Evolutionary conservation across 257 asterid species (phyloP).

Genomic region (Euphrasia confusa): DNA sequence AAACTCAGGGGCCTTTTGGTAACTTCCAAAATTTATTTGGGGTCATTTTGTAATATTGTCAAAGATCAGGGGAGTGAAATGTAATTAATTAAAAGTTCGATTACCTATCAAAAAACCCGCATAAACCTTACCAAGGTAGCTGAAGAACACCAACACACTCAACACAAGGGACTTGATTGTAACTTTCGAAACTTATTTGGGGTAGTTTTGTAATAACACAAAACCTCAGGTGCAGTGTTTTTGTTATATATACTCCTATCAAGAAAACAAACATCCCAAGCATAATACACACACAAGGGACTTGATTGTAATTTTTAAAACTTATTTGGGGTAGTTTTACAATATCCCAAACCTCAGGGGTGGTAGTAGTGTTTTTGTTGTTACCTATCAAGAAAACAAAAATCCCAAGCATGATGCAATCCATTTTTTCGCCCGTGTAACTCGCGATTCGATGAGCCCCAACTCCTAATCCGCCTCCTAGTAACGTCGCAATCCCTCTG

Average conservation of each 20-base stretch:
- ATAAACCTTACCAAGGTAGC: conserved; percentile 24
- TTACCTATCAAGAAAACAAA: conserved; percentile 48
- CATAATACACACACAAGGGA: too few relatives aligned
- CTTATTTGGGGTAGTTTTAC: background rate
- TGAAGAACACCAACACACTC: conserved; percentile 31
- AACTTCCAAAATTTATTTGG: background rate
- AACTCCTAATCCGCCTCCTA: conserved; percentile 45
- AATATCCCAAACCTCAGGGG: background rate
- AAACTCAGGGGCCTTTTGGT: background rate
- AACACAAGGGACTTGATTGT: too few relatives aligned
- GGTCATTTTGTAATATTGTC: background rate
- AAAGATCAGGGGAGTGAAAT: too few relatives aligned
- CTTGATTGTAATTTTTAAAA: too few relatives aligned
- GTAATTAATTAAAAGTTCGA: too few relatives aligned
- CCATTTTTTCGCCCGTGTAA: conserved; percentile 33
- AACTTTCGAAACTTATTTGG: too few relatives aligned
- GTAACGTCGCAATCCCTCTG: conserved; percentile 47
- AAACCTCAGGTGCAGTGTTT: too few relatives aligned
- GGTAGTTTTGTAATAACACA: too few relatives aligned
- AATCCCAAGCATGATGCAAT: conserved; percentile 32
- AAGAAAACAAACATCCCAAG: too few relatives aligned
- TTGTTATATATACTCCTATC: too few relatives aligned
- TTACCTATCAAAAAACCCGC: conserved; percentile 44
- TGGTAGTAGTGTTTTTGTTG: too few relatives aligned
- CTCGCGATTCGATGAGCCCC: conserved; percentile 44